phyloP scores from a whole-genome alignment of 2,329 filamentous ascomycete genomes.

The Fusarium hostae region DNA sequence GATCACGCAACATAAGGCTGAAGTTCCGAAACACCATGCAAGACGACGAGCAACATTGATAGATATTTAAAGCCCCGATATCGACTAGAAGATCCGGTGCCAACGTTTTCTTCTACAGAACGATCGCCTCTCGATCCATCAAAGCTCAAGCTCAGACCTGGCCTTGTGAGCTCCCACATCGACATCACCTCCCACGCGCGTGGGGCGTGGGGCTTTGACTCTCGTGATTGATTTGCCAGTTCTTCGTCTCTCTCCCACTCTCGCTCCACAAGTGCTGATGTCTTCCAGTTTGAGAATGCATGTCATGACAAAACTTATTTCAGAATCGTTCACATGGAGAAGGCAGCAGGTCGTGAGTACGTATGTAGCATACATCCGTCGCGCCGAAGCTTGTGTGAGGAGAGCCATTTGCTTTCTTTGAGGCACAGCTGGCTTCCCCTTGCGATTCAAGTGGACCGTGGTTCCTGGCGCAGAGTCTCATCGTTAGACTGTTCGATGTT shows the following conservation, averaged over 20 bases:
- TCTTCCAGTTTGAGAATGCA: constrained; percentile 34
- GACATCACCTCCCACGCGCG: constrained; percentile 41
- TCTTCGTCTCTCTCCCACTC: constrained; percentile 42
- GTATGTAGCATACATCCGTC: constrained; percentile 19
- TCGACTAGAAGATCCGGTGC: background rate
- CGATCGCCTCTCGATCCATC: constrained; percentile 3
- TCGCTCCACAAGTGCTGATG: constrained; percentile 46
- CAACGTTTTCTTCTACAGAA: background rate
- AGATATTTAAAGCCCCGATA: constrained; percentile 16
- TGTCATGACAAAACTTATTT: constrained; percentile 47
- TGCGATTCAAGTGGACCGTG: constrained; percentile 34
- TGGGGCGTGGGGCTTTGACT: constrained; percentile 44
- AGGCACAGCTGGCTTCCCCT: constrained; percentile 21
- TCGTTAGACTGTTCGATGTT: constrained; percentile 21
- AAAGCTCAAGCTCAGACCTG: constrained; percentile 23
- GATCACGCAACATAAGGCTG: constrained; percentile 39
- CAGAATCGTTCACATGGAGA: constrained; percentile 41
- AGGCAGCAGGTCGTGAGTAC: constrained; percentile 23
- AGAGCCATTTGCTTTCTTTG: constrained; percentile 17
- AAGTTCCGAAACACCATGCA: constrained; percentile 27
- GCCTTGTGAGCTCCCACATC: constrained; percentile 38
- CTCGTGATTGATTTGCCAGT: constrained; percentile 43
- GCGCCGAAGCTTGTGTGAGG: constrained; percentile 27
- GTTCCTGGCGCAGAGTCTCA: constrained; percentile 35
- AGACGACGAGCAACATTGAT: constrained; percentile 17